A percentile compares a stretch with the other conserved stretches of the same genome.
Evolutionary conservation across 2,329 filamentous ascomycete genomes (phyloP).

Genomic region (Ploettnerulaceae sp.): DNA sequence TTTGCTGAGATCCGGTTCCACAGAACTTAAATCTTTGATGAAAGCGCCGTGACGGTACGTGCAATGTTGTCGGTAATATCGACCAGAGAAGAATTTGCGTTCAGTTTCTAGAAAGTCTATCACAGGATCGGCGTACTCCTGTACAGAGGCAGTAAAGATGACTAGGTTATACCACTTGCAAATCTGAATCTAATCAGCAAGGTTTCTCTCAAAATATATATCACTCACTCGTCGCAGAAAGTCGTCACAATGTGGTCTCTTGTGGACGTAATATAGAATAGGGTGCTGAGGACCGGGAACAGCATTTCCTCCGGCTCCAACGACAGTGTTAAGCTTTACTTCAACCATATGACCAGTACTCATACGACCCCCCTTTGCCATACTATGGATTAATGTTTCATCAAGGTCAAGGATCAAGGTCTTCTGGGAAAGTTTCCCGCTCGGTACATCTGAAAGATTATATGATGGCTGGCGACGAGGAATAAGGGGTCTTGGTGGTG

Average conservation of each 20-base stretch:
- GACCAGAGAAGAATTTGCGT: conserved; percentile 88
- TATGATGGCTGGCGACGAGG: conserved; percentile 88
- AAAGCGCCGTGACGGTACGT: conserved; percentile 93
- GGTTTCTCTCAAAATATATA: not conserved
- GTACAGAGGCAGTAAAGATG: conserved; percentile 93
- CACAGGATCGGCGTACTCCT: conserved; percentile 97
- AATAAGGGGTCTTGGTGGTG: conserved; percentile 83
- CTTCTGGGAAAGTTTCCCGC: conserved; percentile 65
- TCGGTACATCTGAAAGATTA: conserved; percentile 48
- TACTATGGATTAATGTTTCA: conserved; percentile 95
- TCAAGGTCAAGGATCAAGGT: conserved; percentile 93
- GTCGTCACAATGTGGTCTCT: conserved; percentile 93
- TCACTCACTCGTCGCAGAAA: conserved; percentile 73
- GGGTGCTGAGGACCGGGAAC: conserved; percentile 82
- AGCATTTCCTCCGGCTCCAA: conserved; percentile 61
- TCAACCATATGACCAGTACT: conserved; percentile 98
- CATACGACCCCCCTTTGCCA: conserved; percentile 94
- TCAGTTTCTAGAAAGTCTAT: conserved; percentile 98
- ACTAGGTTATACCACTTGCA: conserved; percentile 98
- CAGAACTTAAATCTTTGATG: conserved; percentile 94
- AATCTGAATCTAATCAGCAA: conserved; percentile 49
- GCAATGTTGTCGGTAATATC: conserved; percentile 96
- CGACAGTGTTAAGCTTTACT: conserved; percentile 74
- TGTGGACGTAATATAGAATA: conserved; percentile 98
- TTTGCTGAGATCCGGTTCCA: conserved; percentile 94